Evolutionary conservation across 805 yeast species (phyloP), one percentile per base, ranked within the genome.

Genomic region (Suhomyces kilbournensis): DNA sequence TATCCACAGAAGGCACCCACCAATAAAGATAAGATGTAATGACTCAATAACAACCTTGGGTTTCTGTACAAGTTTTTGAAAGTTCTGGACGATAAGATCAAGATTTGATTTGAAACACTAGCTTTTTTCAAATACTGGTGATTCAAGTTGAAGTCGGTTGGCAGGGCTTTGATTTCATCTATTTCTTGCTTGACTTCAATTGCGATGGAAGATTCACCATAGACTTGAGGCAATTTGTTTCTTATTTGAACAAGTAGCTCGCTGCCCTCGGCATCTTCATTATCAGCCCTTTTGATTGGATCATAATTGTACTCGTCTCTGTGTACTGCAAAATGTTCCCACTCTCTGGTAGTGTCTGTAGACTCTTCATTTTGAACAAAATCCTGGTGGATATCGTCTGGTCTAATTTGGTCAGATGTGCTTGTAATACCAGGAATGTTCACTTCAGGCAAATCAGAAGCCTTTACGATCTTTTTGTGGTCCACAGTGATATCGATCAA

Each of bases 51-150:
- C n/a, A 94, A 75, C 71, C 83, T 86, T 8, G 99, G 99, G 69
- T 92, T 92, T 65, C 99, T 79, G 74, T 92, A 93, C 45, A 91
- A 78, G 68, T 94, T 94, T 63, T 90, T 91, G 75, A 94, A 93
- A 0, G 97, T 88, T 62, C 99, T 79, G 17, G 90, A 85, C 7
- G 92, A 83, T 49, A 94, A 72, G 54, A 94, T 85, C n/a, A 75
- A 52, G 43, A 91, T 71, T 65, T 94, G 98, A 14, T 80, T 76
- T 3, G 72, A 55, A 57, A 90, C 74, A 0, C 81, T 71, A 1
- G 97, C 94, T 52, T 75, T 77, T 46, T 71, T 66, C 50, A 67
- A 59, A 47, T 73, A 68, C 48, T 72, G 75, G 22, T 61, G 65
- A 48, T 59, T 64, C 35, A 68, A 56, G 50, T 71, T 68, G 43